Conservation (phyloP, 2,329 filamentous ascomycete species). For the Pseudogymnoascus sp. region DNA sequence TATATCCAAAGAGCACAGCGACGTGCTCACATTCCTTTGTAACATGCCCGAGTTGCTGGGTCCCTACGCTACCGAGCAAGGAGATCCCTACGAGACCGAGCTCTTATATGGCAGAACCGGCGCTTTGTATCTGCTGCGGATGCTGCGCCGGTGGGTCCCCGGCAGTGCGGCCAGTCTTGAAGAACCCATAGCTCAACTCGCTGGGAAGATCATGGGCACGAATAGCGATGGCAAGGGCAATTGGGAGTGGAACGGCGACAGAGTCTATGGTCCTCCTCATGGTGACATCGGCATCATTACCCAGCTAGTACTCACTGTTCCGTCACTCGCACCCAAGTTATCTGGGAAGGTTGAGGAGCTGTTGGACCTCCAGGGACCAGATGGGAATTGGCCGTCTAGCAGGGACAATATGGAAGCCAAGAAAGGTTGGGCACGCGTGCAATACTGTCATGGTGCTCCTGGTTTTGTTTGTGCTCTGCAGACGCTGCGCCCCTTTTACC, state of each 20-base stretch:
- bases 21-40: not conserved
- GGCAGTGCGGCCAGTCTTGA: constrained; percentile 43
- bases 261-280: constrained; percentile 59
- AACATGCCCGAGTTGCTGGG: not conserved
- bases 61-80: not conserved
- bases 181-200: constrained; percentile 47
- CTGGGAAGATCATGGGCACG: constrained; percentile 50
- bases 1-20: not conserved
- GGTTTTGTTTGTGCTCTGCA: constrained; percentile 53
- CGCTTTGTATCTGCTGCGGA: constrained; percentile 57
- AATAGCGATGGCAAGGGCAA: constrained; percentile 31
- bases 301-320: constrained; percentile 48
- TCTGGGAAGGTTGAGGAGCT: constrained; percentile 46
- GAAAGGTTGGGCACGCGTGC: constrained; percentile 36
- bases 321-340: constrained; percentile 43
- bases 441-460: constrained; percentile 61
- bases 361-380: constrained; percentile 50
- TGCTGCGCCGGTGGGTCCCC: constrained; percentile 42
- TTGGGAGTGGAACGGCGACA: constrained; percentile 58
- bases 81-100: not conserved
- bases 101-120: constrained; percentile 58
- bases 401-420: not conserved
- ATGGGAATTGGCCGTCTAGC: constrained; percentile 52
- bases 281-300: constrained; percentile 62
- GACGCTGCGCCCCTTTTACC: constrained; percentile 49